Evolutionary conservation across 768 basidiomycete genomes (phyloP).

Genomic region (Naganishia onofrii): DNA sequence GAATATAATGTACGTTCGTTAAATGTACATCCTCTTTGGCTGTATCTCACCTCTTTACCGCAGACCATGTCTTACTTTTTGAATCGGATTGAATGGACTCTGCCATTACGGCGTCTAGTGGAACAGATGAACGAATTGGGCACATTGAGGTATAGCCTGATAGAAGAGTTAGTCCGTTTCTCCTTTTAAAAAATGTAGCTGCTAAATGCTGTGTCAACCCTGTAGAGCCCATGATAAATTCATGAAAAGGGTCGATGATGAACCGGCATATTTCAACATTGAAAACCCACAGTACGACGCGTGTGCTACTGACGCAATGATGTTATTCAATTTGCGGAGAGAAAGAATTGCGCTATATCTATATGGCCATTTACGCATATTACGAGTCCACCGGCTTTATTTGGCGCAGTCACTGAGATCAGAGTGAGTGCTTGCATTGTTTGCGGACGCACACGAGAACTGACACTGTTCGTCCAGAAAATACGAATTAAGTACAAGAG

Average conservation of each 20-base stretch:
- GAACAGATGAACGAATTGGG: background rate
- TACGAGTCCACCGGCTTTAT: background rate
- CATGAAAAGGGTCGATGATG: background rate
- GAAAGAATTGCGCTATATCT: conserved; percentile 1
- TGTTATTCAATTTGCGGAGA: background rate
- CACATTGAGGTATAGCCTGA: background rate
- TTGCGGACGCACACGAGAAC: background rate
- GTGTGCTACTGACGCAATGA: background rate
- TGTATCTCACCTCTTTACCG: background rate
- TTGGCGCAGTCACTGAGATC: background rate
- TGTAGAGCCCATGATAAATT: background rate
- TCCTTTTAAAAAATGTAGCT: background rate
- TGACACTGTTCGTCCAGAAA: background rate
- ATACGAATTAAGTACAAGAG: conserved; percentile 1
- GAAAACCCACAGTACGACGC: background rate
- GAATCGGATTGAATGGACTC: background rate
- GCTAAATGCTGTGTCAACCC: too few species aligned
- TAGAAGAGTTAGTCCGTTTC: background rate
- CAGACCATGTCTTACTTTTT: background rate
- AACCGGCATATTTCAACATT: conserved; percentile 5
- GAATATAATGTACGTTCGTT: conserved; percentile 7
- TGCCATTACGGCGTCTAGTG: background rate
- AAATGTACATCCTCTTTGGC: background rate
- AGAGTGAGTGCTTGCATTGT: background rate
- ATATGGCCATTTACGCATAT: background rate